Evolutionary conservation across 805 yeast genomes (phyloP).

Genomic region (Zygotorulaspora florentina): DNA sequence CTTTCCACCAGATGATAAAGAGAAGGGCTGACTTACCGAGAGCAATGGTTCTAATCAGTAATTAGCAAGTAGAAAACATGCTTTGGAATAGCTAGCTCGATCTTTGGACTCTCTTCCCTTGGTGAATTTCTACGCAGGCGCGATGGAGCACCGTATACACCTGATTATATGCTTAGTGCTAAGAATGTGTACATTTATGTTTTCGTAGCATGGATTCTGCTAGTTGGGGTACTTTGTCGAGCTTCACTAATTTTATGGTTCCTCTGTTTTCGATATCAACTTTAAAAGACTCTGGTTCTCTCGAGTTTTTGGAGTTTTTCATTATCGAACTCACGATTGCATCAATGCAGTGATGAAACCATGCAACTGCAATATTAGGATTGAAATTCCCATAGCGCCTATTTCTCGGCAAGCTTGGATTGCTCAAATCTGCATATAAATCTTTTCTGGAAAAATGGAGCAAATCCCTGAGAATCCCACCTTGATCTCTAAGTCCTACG

Average conservation of each 20-base stretch:
- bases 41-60: too few species aligned
- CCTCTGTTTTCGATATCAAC: constrained; percentile 14
- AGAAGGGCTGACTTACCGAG: too few species aligned
- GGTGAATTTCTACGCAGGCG: too few species aligned
- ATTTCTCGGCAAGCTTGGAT: constrained; percentile 12
- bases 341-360: constrained; percentile 26
- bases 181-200: neutral
- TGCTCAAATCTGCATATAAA: constrained; percentile 21
- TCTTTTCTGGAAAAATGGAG: constrained; percentile 20
- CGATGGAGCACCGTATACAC: too few species aligned
- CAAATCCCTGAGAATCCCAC: constrained; percentile 25
- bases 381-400: constrained; percentile 23
- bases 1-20: too few species aligned
- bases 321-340: constrained; percentile 17
- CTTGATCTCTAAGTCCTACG: constrained; percentile 29
- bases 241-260: constrained; percentile 13
- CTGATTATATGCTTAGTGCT: too few species aligned
- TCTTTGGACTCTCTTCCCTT: too few species aligned
- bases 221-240: constrained; percentile 13
- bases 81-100: too few species aligned
- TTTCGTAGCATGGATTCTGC: neutral
- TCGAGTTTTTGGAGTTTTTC: constrained; percentile 1
- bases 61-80: too few species aligned
- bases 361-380: constrained; percentile 26
- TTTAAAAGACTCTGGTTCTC: constrained; percentile 18